Conservation (phyloP, 768 basidiomycete genomes). For the Cyathus striatus region DNA sequence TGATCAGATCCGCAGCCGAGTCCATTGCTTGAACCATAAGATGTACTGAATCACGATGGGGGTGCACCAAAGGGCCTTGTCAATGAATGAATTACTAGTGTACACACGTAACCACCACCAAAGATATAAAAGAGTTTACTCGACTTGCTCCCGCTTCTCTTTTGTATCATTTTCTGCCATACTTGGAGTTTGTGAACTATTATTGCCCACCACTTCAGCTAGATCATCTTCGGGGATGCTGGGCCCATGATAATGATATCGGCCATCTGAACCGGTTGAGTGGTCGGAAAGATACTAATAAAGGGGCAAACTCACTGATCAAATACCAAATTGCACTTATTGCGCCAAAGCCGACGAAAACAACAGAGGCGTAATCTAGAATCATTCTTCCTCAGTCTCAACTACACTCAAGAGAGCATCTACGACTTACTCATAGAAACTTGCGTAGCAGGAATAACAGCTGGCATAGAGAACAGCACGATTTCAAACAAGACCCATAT, state of each 20-base stretch:
- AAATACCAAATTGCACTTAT: conserved; percentile 60
- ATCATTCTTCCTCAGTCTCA: neutral
- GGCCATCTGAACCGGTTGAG: conserved; percentile 26
- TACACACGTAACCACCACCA: too few relatives aligned
- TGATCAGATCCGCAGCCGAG: too few relatives aligned
- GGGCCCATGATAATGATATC: conserved; percentile 37
- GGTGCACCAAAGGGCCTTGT: too few relatives aligned
- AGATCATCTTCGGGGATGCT: conserved; percentile 25
- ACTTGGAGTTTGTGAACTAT: too few relatives aligned
- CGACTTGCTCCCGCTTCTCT: too few relatives aligned
- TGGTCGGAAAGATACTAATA: conserved; percentile 1
- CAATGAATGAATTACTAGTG: too few relatives aligned
- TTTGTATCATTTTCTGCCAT: too few relatives aligned
- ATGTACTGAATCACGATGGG: too few relatives aligned
- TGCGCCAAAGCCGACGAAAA: conserved; percentile 56
- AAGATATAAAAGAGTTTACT: too few relatives aligned
- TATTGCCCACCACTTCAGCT: too few relatives aligned
- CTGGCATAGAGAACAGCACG: conserved; percentile 67
- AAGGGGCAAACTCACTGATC: conserved; percentile 34
- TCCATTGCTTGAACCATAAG: too few relatives aligned
- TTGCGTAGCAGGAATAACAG: conserved; percentile 48
- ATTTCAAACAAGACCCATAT: conserved; percentile 60
- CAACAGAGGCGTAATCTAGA: conserved; percentile 62
- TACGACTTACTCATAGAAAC: conserved; percentile 39
- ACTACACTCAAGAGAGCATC: conserved; percentile 1